These are phyloP conservation scores for Patellaria atrata DNA, from an alignment of 495 filamentous ascomycete genomes.

Conservation along the genomic window DNA sequence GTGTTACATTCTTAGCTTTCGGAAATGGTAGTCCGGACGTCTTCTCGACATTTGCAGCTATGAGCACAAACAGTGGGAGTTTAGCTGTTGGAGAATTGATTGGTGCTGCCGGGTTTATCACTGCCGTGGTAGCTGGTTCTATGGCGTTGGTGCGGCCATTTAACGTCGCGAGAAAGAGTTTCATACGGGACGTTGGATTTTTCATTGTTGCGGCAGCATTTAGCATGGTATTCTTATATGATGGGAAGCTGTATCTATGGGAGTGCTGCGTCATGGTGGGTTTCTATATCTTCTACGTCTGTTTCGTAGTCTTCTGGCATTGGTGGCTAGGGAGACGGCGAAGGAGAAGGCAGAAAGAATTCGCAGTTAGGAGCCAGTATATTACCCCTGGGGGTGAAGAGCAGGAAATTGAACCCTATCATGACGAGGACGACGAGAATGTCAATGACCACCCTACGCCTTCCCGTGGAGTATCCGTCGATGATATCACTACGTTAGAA, in stretches of 20 bases:
- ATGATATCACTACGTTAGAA: slow-evolving; percentile 65
- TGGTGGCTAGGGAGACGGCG: slow-evolving; percentile 56
- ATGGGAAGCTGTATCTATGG: slow-evolving; percentile 74
- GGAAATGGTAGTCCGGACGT: slow-evolving; percentile 99
- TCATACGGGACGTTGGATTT: slow-evolving; percentile 84
- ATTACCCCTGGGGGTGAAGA: slow-evolving; percentile 54
- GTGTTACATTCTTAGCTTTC: slow-evolving; percentile 93
- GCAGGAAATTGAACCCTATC: slow-evolving; percentile 48
- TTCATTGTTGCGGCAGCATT: slow-evolving; percentile 82
- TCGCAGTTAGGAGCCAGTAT: slow-evolving; percentile 59
- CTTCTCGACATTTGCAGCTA: slow-evolving; percentile 95
- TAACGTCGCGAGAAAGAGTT: slow-evolving; percentile 72
- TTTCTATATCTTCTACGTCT: slow-evolving; percentile 84
- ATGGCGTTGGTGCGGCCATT: slow-evolving; percentile 95
- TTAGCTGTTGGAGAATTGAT: slow-evolving; percentile 92
- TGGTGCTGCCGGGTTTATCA: slow-evolving; percentile 92
- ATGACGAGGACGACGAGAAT: slow-evolving; percentile 52
- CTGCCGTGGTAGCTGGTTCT: slow-evolving; percentile 90
- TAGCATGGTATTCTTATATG: slow-evolving; percentile 73
- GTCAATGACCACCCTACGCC: slow-evolving; percentile 38
- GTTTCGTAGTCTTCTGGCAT: slow-evolving; percentile 82
- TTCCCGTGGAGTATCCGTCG: slow-evolving; percentile 35
- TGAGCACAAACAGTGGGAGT: slow-evolving; percentile 90
- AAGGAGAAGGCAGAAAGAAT: slow-evolving; percentile 44
- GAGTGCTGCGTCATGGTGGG: slow-evolving; percentile 83